These are phyloP conservation scores for Nyssa sinensis DNA, from an alignment of 148 eudicot genomes.

Conservation along the genomic window DNA sequence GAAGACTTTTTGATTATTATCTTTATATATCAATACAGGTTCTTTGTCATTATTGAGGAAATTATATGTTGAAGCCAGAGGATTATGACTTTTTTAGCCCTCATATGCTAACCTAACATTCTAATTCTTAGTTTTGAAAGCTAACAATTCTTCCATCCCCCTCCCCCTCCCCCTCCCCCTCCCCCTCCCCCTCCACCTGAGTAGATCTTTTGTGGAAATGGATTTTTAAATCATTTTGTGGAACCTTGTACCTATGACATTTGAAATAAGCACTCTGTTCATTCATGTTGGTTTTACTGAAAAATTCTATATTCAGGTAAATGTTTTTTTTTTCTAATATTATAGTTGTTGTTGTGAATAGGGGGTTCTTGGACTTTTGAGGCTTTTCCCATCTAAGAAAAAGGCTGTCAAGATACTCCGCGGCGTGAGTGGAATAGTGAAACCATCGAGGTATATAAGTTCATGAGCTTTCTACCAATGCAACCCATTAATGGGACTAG, in stretches of 20 bases:
- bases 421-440: conserved; percentile 35
- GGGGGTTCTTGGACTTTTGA: conserved; percentile 36
- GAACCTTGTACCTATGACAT: not conserved
- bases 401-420: conserved; percentile 33
- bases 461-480: not conserved
- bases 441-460: conserved; percentile 38
- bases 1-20: not conserved
- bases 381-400: conserved; percentile 34
- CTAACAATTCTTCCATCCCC: not conserved
- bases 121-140: not conserved
- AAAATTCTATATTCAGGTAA: not conserved
- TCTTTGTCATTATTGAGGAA: not conserved
- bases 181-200: too few relatives aligned
- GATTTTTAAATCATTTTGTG: too few relatives aligned
- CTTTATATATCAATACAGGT: not conserved
- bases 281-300: not conserved
- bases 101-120: not conserved
- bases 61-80: not conserved
- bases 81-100: not conserved
- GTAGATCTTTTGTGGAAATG: too few relatives aligned
- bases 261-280: not conserved
- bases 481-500: not conserved
- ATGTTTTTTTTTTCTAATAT: too few relatives aligned
- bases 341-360: conserved; percentile 14
- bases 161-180: too few relatives aligned